Evolutionary conservation across 2,329 filamentous ascomycete species (phyloP).

Genomic region (Lachnellula occidentalis): DNA sequence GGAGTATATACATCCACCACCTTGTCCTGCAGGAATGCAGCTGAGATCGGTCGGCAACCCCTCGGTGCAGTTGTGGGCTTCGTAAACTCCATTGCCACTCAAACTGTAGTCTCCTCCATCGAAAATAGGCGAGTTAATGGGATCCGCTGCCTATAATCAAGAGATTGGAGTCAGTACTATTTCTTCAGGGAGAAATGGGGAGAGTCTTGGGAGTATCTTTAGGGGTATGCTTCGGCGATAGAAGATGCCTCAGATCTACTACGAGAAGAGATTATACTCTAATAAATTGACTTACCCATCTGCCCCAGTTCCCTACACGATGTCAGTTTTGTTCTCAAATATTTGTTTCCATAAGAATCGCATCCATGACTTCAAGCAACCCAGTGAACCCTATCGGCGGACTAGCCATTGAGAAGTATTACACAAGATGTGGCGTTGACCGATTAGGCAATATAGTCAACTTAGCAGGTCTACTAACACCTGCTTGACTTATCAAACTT

Average conservation of each 20-base stretch:
- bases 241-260: too few relatives aligned
- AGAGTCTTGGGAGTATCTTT: not conserved
- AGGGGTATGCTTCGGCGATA: too few relatives aligned
- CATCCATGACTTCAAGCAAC: too few relatives aligned
- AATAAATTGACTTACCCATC: constrained; percentile 21
- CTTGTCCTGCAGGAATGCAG: constrained; percentile 42
- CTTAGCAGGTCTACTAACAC: too few relatives aligned
- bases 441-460: too few relatives aligned
- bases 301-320: constrained; percentile 41
- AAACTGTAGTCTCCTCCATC: constrained; percentile 47
- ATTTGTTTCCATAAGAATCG: too few relatives aligned
- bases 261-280: too few relatives aligned
- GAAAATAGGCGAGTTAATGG: constrained; percentile 46
- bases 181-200: not conserved
- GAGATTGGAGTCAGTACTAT: not conserved
- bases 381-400: too few relatives aligned
- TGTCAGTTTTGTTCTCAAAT: not conserved
- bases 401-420: too few relatives aligned
- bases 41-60: constrained; percentile 19
- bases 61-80: constrained; percentile 27
- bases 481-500: not conserved
- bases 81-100: constrained; percentile 41
- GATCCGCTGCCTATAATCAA: constrained; percentile 35
- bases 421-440: too few relatives aligned
- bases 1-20: constrained; percentile 48